phyloP scores from a whole-genome alignment of 257 asterid genomes.

The Salvia hispanica region DNA sequence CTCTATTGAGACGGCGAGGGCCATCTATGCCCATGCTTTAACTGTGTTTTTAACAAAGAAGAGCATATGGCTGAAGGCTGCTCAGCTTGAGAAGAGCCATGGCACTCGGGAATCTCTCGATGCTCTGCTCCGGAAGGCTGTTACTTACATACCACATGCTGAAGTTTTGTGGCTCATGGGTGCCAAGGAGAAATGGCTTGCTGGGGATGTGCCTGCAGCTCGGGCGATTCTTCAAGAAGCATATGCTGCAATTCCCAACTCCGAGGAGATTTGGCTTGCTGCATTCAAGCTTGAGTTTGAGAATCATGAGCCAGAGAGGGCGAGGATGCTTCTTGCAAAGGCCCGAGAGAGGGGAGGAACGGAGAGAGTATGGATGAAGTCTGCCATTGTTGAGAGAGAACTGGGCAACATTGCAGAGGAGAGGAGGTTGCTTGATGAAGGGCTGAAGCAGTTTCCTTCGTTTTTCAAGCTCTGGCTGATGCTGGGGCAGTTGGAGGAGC shows the following conservation, averaged over 20 bases:
- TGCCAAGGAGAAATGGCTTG: slow-evolving; percentile 98
- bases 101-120: slow-evolving; percentile 88
- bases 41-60: slow-evolving; percentile 80
- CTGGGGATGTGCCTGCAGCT: slow-evolving; percentile 95
- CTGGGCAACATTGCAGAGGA: slow-evolving; percentile 74
- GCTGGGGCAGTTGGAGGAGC: slow-evolving; percentile 92
- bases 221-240: slow-evolving; percentile 94
- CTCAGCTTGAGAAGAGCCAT: slow-evolving; percentile 94
- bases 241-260: slow-evolving; percentile 91
- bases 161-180: slow-evolving; percentile 96
- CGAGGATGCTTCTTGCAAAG: slow-evolving; percentile 83
- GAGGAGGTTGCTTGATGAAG: slow-evolving; percentile 77
- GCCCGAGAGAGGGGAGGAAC: slow-evolving; percentile 91
- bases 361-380: slow-evolving; percentile 96
- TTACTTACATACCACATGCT: slow-evolving; percentile 84
- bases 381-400: slow-evolving; percentile 92
- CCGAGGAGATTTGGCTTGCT: slow-evolving; percentile 98
- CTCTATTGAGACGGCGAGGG: slow-evolving; percentile 87
- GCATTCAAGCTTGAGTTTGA: slow-evolving; percentile 98
- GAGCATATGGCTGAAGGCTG: slow-evolving; percentile 98
- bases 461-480: slow-evolving; percentile 87
- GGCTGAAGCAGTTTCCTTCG: slow-evolving; percentile 68
- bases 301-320: slow-evolving; percentile 92
- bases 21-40: slow-evolving; percentile 81
- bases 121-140: slow-evolving; percentile 79